These are phyloP conservation scores for Starmera dryadoides DNA, from an alignment of 805 yeast genomes.

Conservation along the genomic window DNA sequence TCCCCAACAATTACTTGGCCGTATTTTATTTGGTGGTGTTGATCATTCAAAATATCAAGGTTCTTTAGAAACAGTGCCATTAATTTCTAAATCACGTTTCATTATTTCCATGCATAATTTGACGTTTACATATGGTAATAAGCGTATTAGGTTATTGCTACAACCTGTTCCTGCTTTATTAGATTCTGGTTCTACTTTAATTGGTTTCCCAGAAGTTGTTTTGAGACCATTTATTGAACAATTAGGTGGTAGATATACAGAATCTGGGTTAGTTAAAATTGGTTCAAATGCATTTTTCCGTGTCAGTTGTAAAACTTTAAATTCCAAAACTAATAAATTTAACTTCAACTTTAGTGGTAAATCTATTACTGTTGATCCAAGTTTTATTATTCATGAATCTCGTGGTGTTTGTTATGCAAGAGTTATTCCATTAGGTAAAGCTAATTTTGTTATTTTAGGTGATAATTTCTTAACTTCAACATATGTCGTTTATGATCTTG, in stretches of 20 bases:
- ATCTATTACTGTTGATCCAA: slow-evolving; percentile 39
- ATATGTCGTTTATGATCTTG: slow-evolving; percentile 62
- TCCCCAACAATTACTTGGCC: slow-evolving; percentile 19
- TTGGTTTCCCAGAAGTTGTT: slow-evolving; percentile 37
- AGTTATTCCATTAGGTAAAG: not conserved
- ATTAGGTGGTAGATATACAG: not conserved
- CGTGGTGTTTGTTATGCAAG: slow-evolving; percentile 2
- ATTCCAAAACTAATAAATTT: slow-evolving; percentile 12
- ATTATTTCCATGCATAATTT: slow-evolving; percentile 13
- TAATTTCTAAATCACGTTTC: slow-evolving; percentile 4
- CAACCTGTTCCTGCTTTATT: slow-evolving; percentile 31
- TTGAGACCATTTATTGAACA: not conserved
- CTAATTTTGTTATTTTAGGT: slow-evolving; percentile 35
- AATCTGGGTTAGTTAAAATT: not conserved
- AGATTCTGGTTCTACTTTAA: slow-evolving; percentile 49
- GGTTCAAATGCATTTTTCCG: slow-evolving; percentile 3
- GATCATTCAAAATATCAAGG: slow-evolving; percentile 44
- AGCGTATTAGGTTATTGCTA: slow-evolving; percentile 31
- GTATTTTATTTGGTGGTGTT: slow-evolving; percentile 48
- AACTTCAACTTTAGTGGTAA: slow-evolving; percentile 49
- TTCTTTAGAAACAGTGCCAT: slow-evolving; percentile 25
- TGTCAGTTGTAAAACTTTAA: not conserved
- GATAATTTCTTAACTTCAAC: slow-evolving; percentile 52
- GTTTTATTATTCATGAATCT: slow-evolving; percentile 18
- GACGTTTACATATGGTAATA: slow-evolving; percentile 27